These are phyloP conservation scores for Pelargonium fulgidum DNA, from an alignment of 441 rosid genomes.

Conservation along the genomic window DNA sequence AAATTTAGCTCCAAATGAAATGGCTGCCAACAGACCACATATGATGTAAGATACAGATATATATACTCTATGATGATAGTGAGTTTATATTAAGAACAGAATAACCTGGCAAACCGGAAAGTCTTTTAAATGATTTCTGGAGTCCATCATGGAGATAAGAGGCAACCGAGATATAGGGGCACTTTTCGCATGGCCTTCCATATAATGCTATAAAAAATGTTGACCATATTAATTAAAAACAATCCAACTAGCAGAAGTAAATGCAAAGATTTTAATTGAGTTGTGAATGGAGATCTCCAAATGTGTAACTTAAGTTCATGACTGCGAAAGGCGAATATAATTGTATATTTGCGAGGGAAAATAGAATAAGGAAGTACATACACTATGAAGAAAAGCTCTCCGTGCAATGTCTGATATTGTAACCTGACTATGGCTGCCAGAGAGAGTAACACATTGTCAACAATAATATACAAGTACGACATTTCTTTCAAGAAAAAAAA, in stretches of 20 bases:
- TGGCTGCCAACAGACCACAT: conserved; percentile 58
- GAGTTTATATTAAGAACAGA: conserved; percentile 19
- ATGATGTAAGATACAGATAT: conserved; percentile 26
- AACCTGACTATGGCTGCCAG: conserved; percentile 68
- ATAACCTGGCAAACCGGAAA: conserved; percentile 86
- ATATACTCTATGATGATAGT: conserved; percentile 4
- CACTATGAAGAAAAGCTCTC: conserved; percentile 94
- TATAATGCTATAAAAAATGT: conserved; percentile 64
- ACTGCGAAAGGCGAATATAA: neutral
- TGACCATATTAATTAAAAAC: conserved; percentile 11
- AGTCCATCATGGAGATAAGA: conserved; percentile 63
- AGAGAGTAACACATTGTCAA: conserved; percentile 24
- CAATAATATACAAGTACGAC: neutral
- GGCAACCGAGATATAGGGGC: conserved; percentile 91
- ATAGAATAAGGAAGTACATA: conserved; percentile 37
- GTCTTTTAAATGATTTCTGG: conserved; percentile 74
- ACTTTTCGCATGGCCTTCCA: conserved; percentile 99
- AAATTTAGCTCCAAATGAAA: conserved; percentile 96
- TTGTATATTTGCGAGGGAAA: neutral
- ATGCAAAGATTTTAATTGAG: neutral
- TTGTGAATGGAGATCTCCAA: neutral
- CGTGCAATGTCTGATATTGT: conserved; percentile 94
- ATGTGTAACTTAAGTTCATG: neutral
- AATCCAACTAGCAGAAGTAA: neutral
- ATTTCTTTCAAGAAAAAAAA: neutral